Base-by-base conservation (phyloP, 2,329 filamentous ascomycete genomes). In the Aspergillus sp. region DNA sequence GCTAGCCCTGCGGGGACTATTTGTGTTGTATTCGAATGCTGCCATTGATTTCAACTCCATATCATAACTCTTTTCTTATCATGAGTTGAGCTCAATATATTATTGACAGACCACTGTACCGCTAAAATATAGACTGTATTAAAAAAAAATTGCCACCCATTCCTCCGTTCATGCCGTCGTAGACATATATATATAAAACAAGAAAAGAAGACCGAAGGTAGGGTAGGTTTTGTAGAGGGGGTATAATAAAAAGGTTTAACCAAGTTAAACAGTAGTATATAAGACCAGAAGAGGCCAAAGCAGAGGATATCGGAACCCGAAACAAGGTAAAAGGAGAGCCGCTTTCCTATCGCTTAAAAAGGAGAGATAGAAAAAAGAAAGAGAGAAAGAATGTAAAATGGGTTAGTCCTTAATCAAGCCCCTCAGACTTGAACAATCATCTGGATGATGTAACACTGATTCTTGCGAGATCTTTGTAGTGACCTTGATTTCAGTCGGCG, bases 381-480 rank as follows among this genome's bases (percentile, higher is more conserved):
- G 6, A 11, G n/a, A 11, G n/a, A 47, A 31, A n/a, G 21, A 33
- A 21, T 8, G n/a, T 40, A 58, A 47, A 31, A 11, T 6, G n/a
- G 6, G 17, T 27, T 24, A 58, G n/a, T 58, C 56, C n/a, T 50
- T 53, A 43, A 70, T 66, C 54, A 70, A 53, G 23, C 65, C 57
- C 19, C 61, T 62, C 37, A 67, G 60, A 59, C 68, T 70, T 6
- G 59, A 68, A 23, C 47, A 55, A 37, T 68, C 65, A 50, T 69
- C 62, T 8, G 50, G 43, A 1, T 17, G 55, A 5, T 24, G 49
- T 33, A 44, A 37, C 6, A 52, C 60, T 1, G 58, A 63, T 55
- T 69, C 63, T 50, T 68, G 66, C 39, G 61, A 66, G 1, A 71
- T 61, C 17, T 54, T 61, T 0, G 67, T 71, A n/a, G 68, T 71